Percentiles rank a stretch among this genome's conserved stretches.
These are phyloP conservation scores for Breynia disticha DNA, from an alignment of 441 rosid genomes.

Conservation along the genomic window DNA sequence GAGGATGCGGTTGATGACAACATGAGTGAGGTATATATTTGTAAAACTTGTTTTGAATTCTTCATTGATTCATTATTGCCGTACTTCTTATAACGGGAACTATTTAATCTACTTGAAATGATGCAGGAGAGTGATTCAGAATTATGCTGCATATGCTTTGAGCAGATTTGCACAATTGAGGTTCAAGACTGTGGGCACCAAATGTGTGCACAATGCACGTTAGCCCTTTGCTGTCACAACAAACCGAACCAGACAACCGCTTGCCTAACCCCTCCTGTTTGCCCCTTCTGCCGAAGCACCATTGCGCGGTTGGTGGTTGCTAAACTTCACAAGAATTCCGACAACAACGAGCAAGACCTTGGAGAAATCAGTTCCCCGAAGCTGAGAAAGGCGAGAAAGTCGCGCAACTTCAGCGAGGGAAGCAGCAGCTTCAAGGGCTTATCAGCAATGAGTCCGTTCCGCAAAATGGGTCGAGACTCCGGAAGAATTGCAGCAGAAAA, in stretches of 20 bases:
- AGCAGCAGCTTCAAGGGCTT: constrained; percentile 94
- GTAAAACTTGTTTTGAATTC: background rate
- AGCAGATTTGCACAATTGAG: constrained; percentile 85
- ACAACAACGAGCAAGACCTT: constrained; percentile 37
- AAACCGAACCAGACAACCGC: constrained; percentile 92
- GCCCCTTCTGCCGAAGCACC: constrained; percentile 94
- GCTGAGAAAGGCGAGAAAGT: constrained; percentile 54
- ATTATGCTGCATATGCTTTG: constrained; percentile 92
- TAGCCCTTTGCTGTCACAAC: constrained; percentile 92
- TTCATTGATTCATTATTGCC: too few relatives aligned
- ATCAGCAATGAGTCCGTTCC: constrained; percentile 51
- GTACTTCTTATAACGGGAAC: too few relatives aligned
- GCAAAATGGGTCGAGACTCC: constrained; percentile 73
- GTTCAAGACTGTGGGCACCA: constrained; percentile 87
- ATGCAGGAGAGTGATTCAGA: constrained; percentile 69
- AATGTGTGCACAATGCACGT: constrained; percentile 94
- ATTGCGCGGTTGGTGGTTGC: constrained; percentile 58
- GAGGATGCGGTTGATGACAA: constrained; percentile 57
- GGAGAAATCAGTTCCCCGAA: constrained; percentile 57
- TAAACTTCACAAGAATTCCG: constrained; percentile 32
- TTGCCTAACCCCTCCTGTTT: constrained; percentile 65
- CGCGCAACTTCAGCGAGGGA: constrained; percentile 68
- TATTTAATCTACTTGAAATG: background rate
- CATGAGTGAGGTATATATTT: constrained; percentile 64
- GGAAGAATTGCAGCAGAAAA: constrained; percentile 69